phyloP scores from a whole-genome alignment of 2,329 filamentous ascomycete species.

The Fusarium anguioides region DNA sequence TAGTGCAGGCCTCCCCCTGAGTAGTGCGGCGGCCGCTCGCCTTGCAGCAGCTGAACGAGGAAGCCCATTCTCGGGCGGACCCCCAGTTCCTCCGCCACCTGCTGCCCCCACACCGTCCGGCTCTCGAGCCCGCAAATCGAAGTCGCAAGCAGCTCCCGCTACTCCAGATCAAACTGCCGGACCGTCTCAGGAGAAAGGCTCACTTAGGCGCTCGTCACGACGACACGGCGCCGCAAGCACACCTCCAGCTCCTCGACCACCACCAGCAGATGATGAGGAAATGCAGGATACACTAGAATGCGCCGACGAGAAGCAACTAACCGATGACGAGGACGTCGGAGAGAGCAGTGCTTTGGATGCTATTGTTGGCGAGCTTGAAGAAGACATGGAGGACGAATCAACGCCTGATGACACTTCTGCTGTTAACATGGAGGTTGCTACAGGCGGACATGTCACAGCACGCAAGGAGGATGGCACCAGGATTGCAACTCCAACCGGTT shows the following conservation, averaged over 20 bases:
- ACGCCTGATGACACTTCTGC: conserved; percentile 78
- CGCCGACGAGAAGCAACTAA: conserved; percentile 88
- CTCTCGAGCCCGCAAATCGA: conserved; percentile 60
- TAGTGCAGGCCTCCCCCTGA: conserved; percentile 70
- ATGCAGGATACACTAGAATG: conserved; percentile 84
- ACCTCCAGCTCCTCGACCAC: conserved; percentile 61
- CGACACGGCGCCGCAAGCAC: conserved; percentile 67
- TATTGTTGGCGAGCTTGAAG: conserved; percentile 90
- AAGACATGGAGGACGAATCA: conserved; percentile 79
- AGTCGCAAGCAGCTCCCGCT: conserved; percentile 59
- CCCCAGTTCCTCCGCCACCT: conserved; percentile 53
- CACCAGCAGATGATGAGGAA: conserved; percentile 69
- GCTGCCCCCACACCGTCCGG: conserved; percentile 54
- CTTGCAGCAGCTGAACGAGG: conserved; percentile 57
- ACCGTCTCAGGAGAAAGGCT: conserved; percentile 67
- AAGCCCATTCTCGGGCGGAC: conserved; percentile 50
- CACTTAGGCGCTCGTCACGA: conserved; percentile 71
- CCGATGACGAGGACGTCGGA: conserved; percentile 75
- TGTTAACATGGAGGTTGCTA: conserved; percentile 89
- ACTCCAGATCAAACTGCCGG: conserved; percentile 60
- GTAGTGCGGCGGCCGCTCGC: conserved; percentile 57
- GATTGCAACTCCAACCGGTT: conserved; percentile 82
- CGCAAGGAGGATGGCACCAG: conserved; percentile 91
- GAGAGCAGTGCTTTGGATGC: conserved; percentile 79
- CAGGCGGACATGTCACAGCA: conserved; percentile 88